A percentile compares a stretch with the other conserved stretches of the same genome.
Conservation (phyloP, 2,329 filamentous ascomycete genomes). For the Diaporthe capsici region DNA sequence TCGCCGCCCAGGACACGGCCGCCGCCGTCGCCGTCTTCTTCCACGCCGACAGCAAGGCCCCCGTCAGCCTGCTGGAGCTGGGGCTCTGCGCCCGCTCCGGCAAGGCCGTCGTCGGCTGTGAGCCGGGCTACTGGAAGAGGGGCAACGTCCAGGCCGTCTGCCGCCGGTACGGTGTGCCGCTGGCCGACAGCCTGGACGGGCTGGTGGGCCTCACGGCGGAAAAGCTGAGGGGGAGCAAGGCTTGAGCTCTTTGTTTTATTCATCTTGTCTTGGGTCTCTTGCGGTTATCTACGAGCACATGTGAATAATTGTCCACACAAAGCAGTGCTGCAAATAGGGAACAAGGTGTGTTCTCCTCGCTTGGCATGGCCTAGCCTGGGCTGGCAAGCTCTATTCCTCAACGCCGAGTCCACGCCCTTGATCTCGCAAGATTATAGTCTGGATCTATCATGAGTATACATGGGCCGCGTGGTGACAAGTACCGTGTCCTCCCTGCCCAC, state of each 20-base stretch:
- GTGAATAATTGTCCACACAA: not conserved
- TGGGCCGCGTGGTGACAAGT: slow-evolving; percentile 10
- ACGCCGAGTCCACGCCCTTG: slow-evolving; percentile 13
- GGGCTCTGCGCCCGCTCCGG: slow-evolving; percentile 62
- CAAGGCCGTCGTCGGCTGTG: slow-evolving; percentile 68
- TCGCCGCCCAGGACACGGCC: slow-evolving; percentile 67
- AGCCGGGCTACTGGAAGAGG: slow-evolving; percentile 67
- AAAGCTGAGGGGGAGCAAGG: slow-evolving; percentile 14
- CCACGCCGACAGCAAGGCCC: slow-evolving; percentile 64
- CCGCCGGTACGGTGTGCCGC: slow-evolving; percentile 58
- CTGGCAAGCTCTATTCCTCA: slow-evolving; percentile 2
- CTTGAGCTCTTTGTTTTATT: not conserved
- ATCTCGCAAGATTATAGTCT: slow-evolving; percentile 28
- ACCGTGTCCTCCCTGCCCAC: not conserved
- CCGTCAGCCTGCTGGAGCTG: slow-evolving; percentile 72
- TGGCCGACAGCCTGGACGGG: slow-evolving; percentile 58
- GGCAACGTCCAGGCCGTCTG: slow-evolving; percentile 74
- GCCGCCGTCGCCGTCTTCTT: slow-evolving; percentile 72
- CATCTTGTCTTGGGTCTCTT: not conserved
- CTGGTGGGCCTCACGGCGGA: slow-evolving; percentile 47
- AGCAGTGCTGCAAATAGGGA: not conserved
- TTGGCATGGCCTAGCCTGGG: slow-evolving; percentile 2
- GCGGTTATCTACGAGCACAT: too few species aligned
- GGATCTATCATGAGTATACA: slow-evolving; percentile 40
- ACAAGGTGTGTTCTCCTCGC: not conserved